Evolutionary conservation across 1,284 basidiomycete genomes (phyloP).

Genomic region (Sutorius eximius): DNA sequence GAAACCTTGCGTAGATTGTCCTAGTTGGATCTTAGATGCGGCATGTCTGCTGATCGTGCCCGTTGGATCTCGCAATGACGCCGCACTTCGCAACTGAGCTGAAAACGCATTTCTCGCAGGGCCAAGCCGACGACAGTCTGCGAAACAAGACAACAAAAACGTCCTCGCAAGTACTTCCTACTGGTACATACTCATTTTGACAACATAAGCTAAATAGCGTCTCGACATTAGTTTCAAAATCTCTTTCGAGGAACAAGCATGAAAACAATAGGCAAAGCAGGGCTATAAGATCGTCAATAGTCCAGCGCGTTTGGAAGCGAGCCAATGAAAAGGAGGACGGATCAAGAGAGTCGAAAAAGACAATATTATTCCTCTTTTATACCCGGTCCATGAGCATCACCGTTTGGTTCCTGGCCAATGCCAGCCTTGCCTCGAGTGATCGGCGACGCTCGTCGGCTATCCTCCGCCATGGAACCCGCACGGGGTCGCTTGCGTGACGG

Average conservation of each 20-base stretch:
- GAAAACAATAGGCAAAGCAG: background rate
- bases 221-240: conserved; percentile 10
- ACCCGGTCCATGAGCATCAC: conserved; percentile 15
- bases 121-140: background rate
- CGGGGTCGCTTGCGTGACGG: conserved; percentile 33
- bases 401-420: conserved; percentile 14
- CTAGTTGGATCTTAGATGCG: background rate
- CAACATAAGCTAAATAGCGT: conserved; percentile 6
- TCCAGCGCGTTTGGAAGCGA: background rate
- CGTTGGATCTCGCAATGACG: background rate
- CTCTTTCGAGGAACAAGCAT: background rate
- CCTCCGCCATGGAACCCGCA: conserved; percentile 18
- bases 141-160: conserved; percentile 1
- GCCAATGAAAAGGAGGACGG: background rate
- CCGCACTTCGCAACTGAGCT: background rate
- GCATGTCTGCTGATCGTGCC: background rate
- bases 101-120: background rate
- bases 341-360: background rate
- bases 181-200: conserved; percentile 17
- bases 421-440: conserved; percentile 16
- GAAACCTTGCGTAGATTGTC: background rate
- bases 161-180: conserved; percentile 9
- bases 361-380: conserved; percentile 26
- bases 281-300: background rate
- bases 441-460: conserved; percentile 26